Base-by-base conservation (phyloP, 2,329 filamentous ascomycete species). In the Pseudophaeomoniella oleicola region DNA sequence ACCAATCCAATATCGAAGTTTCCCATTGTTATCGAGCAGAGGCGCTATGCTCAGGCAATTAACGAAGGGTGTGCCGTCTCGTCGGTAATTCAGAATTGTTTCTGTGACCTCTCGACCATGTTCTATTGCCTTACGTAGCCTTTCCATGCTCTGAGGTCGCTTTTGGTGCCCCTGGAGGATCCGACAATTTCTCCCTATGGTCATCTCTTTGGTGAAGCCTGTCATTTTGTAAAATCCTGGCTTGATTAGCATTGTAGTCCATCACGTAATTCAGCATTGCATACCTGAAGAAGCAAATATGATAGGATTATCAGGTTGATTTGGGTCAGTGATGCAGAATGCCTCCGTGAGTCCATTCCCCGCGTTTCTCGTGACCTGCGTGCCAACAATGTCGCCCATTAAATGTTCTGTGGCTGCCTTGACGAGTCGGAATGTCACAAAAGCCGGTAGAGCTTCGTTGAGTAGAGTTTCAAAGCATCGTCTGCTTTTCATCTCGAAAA, bases 291-390 rank as follows among this genome's bases (percentile, higher is more conserved):
- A 62, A 19, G 60, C 60, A 43, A 62, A 64, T 2, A 64, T 54
- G 37, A 64, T 63, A 2, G 60, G 60, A 40, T 63, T 63, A 42
- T 64, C 61, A 6, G 51, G 47, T 19, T 59, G 43, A 12, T 53
- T 56, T 6, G 61, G 61, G 45, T 64, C 62, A 2, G 57, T 56
- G 4, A 65, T 48, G 38, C 62, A 65, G 40, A 63, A 65, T 2
- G 63, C 58, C 41, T 64, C 61, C 18, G 60, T 62, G 19, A 65
- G 39, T 22, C 56, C 58, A 2, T 55, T 54, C 2, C 63, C 55
- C 30, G 62, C 41, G 30, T 62, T 56, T 6, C 50, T 48, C 53
- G 60, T 58, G 6, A 59, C 42, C 35, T 49, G 16, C 34, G 55
- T 55, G 15, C 60, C 59, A 4, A 60, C 62, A 30, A 64, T 60